phyloP scores from a whole-genome alignment of 768 basidiomycete species.

The Auriscalpium vulgare region DNA sequence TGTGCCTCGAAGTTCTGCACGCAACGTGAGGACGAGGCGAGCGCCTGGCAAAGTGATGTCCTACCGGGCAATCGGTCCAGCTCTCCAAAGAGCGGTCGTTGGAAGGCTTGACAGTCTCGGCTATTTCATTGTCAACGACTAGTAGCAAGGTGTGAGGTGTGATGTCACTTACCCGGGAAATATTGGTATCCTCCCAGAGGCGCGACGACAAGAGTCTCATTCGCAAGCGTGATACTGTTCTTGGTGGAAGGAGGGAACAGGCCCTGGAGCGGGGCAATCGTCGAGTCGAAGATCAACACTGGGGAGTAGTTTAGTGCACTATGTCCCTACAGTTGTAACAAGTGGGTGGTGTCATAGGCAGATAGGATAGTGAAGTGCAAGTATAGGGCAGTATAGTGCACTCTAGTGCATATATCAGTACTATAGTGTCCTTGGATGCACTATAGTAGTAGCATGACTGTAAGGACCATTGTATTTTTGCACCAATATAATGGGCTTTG shows the following conservation, averaged over 20 bases:
- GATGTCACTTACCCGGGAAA: constrained; percentile 48
- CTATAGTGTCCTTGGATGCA: no score
- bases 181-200: constrained; percentile 85
- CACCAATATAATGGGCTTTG: no score
- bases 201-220: constrained; percentile 60
- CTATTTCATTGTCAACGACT: constrained; percentile 24
- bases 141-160: not conserved
- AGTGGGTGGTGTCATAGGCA: no score
- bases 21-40: not conserved
- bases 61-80: constrained; percentile 59
- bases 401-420: no score
- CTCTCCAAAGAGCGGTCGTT: constrained; percentile 81
- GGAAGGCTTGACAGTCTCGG: constrained; percentile 80
- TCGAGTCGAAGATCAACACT: no score
- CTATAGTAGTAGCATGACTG: no score
- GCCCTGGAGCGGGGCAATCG: constrained; percentile 78
- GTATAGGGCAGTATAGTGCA: no score
- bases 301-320: no score
- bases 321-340: no score
- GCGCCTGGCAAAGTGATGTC: constrained; percentile 8
- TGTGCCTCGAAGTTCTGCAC: constrained; percentile 58
- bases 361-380: no score
- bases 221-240: constrained; percentile 71
- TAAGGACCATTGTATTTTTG: no score
- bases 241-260: constrained; percentile 73